Conservation (phyloP, 345 rosid genomes). For the Eucalyptus regnans region DNA sequence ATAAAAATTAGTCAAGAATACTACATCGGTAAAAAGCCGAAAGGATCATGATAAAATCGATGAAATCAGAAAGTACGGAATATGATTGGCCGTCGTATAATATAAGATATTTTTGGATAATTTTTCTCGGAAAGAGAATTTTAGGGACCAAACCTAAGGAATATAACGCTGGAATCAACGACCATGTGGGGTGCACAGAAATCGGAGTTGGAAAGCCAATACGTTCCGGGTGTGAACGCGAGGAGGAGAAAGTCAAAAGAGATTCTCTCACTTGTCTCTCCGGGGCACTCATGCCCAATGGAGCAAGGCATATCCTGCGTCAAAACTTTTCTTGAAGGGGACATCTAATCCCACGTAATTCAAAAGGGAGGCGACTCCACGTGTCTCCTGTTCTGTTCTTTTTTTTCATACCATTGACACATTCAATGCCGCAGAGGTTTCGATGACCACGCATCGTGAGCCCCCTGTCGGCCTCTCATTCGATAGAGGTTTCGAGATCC, state of each 20-base stretch:
- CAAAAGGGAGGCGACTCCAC: neutral
- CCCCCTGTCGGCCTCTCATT: neutral
- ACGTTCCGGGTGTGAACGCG: neutral
- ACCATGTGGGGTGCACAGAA: neutral
- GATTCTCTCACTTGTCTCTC: neutral
- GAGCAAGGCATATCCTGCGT: neutral
- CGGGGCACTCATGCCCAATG: neutral
- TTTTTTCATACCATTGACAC: neutral
- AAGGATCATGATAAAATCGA: neutral
- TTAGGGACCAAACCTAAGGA: neutral
- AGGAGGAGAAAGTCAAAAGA: neutral
- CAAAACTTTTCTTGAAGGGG: neutral
- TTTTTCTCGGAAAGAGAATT: accelerated
- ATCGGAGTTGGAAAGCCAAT: neutral
- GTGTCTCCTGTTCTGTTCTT: neutral
- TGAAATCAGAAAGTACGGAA: too few relatives aligned
- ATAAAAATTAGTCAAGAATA: too few relatives aligned
- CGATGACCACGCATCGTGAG: neutral
- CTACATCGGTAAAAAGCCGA: neutral
- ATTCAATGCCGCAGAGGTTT: neutral
- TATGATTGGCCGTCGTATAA: too few relatives aligned
- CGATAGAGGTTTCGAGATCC: neutral
- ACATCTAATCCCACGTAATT: neutral
- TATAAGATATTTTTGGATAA: too few relatives aligned
- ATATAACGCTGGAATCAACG: neutral